phyloP scores from a whole-genome alignment of 1,139 yeast species.

The Pichia sp. region DNA sequence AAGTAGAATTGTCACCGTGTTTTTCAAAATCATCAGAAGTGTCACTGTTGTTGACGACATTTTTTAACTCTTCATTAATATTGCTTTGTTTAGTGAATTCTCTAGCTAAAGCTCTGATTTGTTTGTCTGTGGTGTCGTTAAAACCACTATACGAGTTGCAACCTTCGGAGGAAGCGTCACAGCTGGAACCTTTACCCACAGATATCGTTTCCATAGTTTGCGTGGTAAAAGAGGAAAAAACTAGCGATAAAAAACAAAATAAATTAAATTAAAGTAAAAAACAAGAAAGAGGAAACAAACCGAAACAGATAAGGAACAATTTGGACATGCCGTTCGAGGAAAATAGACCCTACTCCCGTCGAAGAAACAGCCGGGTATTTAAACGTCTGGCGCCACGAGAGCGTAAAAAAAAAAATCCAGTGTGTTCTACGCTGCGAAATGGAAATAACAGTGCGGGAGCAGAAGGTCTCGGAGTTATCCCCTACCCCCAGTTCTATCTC shows the following conservation, averaged over 20 bases:
- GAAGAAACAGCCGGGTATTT: no score
- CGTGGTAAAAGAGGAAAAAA: background rate
- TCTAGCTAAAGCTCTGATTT: slow-evolving; percentile 58
- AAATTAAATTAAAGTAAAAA: no score
- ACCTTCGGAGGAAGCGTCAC: slow-evolving; percentile 13
- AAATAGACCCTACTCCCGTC: no score
- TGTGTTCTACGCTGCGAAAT: no score
- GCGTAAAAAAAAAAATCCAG: no score
- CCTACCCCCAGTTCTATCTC: no score
- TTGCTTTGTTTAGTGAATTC: slow-evolving; percentile 35
- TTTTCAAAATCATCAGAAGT: slow-evolving; percentile 3
- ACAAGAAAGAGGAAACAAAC: no score
- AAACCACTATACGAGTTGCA: slow-evolving; percentile 36
- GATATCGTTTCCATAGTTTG: slow-evolving; percentile 15
- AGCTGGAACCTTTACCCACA: slow-evolving; percentile 17
- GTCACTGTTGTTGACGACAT: background rate
- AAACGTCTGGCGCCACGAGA: no score
- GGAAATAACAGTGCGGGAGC: no score
- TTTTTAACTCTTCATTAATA: slow-evolving; percentile 10
- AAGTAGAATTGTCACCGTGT: background rate
- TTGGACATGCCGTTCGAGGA: no score
- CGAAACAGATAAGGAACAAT: no score
- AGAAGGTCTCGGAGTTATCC: no score
- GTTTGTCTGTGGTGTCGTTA: slow-evolving; percentile 28
- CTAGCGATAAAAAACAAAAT: background rate